Evolutionary conservation across 2,329 filamentous ascomycete species (phyloP), one percentile per base, ranked within the genome.

Genomic region (Arthrobotrys iridis): DNA sequence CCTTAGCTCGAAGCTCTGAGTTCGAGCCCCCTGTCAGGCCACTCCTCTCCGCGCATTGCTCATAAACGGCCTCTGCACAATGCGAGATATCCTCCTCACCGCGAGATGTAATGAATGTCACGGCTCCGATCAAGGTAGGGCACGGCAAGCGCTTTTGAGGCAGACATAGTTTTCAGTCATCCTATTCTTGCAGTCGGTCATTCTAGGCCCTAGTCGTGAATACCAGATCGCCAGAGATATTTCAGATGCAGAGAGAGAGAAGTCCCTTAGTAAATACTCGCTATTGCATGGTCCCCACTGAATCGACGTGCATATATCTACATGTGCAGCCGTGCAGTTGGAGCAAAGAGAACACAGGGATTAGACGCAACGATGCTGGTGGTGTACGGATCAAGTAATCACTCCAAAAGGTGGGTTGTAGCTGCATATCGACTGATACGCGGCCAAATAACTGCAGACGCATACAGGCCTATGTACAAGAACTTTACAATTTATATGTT

Each of bases 221-320:
- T 40, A 8, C 46, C 20, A 60, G 65, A 62, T 62, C 43, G 55
- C 26, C 65, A 55, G 35, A 62, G 43, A 50, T 52, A 60, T 50
- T 13, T 62, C 30, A 60, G 65, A 62, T 70, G 43, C 18, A 43
- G 22, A 70, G 41, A 48, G 58, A n/a, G n/a, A n/a, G n/a, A n/a
- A n/a, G n/a, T 15, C 55, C 41, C 62, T 70, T 22, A 59, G 7
- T 26, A 40, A 50, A 58, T 30, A 60, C 48, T 58, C 41, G 11
- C 43, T 52, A 26, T 48, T 46, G 41, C 41, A 45, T 59, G 64
- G 11, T 33, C 30, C 33, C 26, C 18, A 55, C 37, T 55, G 50
- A 28, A 55, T 55, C 50, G 15, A 55, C 30, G 15, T 55, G 50
- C 50, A 55, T 33, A 50, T 10, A 6, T 5, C 26, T 37, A 55